Evolutionary conservation across 1,284 basidiomycete species (phyloP).

Genomic region (Serendipita sp.): DNA sequence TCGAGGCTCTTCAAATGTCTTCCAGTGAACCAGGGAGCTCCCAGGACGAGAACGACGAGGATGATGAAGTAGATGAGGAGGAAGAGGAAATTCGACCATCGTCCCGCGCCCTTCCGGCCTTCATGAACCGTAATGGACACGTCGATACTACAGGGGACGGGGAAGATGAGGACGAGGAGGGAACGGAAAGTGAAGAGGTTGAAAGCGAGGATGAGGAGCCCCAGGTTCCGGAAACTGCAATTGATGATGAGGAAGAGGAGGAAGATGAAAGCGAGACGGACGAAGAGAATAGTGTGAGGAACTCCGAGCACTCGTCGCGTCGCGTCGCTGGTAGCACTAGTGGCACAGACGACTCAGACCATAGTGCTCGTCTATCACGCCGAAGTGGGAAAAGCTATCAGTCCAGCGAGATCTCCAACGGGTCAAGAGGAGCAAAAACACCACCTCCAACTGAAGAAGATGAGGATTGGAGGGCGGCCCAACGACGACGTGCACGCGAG

Average conservation of each 20-base stretch:
- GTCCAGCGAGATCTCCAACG: background rate
- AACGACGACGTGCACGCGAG: constrained; percentile 1
- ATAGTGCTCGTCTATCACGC: background rate
- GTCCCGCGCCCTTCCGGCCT: background rate
- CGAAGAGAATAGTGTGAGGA: background rate
- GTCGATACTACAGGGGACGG: background rate
- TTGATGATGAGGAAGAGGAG: background rate
- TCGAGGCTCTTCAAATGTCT: constrained; percentile 1
- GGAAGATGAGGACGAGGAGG: background rate
- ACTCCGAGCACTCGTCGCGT: background rate
- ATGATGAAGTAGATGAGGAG: background rate
- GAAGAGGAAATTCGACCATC: background rate
- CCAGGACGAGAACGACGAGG: background rate
- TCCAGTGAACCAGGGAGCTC: background rate
- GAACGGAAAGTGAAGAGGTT: constrained; percentile 1
- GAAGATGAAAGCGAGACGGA: background rate
- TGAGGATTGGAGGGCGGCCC: background rate
- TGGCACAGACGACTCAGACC: background rate
- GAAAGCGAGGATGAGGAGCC: background rate
- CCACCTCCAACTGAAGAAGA: constrained; percentile 4
- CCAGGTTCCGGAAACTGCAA: background rate
- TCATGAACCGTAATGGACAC: background rate
- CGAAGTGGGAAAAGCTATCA: background rate
- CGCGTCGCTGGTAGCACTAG: background rate
- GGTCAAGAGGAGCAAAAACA: background rate